These are phyloP conservation scores for Mallotus japonicus DNA, from an alignment of 441 rosid species.

Conservation along the genomic window DNA sequence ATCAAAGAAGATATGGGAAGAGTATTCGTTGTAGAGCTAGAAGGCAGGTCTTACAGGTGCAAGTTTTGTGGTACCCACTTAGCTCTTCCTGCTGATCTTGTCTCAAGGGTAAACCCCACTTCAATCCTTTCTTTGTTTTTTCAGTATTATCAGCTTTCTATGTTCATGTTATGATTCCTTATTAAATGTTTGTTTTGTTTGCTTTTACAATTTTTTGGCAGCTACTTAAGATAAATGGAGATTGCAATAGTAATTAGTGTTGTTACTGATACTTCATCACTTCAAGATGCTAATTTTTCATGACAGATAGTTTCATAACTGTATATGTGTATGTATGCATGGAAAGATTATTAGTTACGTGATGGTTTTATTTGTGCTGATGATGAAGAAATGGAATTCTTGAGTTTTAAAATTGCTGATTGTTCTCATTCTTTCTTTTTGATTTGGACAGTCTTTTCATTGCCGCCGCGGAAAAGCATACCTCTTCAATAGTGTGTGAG, in stretches of 20 bases:
- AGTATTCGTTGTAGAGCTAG: slow-evolving; percentile 77
- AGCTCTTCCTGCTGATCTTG: slow-evolving; percentile 67
- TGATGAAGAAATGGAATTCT: not conserved
- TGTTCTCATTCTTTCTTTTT: not conserved
- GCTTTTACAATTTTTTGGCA: not conserved
- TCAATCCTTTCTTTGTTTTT: not conserved
- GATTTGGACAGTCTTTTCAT: slow-evolving; percentile 55
- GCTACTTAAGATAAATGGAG: too few relatives aligned
- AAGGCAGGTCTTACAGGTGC: slow-evolving; percentile 90
- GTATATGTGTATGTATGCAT: not conserved
- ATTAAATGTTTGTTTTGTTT: not conserved
- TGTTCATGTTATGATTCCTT: too few relatives aligned
- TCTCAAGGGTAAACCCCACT: slow-evolving; percentile 48
- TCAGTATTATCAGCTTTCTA: not conserved
- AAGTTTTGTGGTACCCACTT: slow-evolving; percentile 79
- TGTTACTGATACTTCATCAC: not conserved
- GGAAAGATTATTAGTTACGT: not conserved
- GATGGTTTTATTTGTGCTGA: not conserved
- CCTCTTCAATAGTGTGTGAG: slow-evolving; percentile 82
- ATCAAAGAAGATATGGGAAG: slow-evolving; percentile 52
- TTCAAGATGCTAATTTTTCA: not conserved
- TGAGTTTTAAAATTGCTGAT: not conserved
- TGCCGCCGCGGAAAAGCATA: slow-evolving; percentile 85
- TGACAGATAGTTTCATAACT: not conserved
- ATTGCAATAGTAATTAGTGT: too few relatives aligned